phyloP scores from a whole-genome alignment of 73 alveolate species.

The Tetrahymena thermophila region DNA sequence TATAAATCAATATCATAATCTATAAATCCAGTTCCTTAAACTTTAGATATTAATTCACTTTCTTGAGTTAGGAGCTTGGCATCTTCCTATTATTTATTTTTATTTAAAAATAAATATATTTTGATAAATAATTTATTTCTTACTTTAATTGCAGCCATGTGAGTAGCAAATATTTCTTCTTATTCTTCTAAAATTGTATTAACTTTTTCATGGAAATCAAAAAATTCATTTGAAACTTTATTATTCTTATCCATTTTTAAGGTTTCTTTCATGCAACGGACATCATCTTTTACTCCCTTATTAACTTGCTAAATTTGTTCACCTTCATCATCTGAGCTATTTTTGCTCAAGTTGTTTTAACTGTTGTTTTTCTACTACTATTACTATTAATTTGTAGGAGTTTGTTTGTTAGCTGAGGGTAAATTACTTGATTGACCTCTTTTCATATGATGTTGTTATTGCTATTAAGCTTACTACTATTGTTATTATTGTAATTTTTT shows the following conservation, averaged over 20 bases:
- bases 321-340: conserved; percentile 46
- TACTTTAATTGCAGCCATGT: conserved; percentile 81
- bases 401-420: conserved; percentile 21
- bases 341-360: conserved; percentile 35
- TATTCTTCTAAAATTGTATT: conserved; percentile 81
- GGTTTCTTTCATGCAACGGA: conserved; percentile 56
- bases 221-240: conserved; percentile 52
- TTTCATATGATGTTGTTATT: conserved; percentile 41
- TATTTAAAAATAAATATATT: not conserved
- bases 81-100: conserved; percentile 54
- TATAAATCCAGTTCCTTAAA: conserved; percentile 72
- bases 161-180: conserved; percentile 80
- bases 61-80: conserved; percentile 91
- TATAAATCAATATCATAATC: conserved; percentile 87
- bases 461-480: conserved; percentile 11
- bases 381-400: conserved; percentile 33
- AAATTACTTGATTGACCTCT: conserved; percentile 42
- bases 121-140: not conserved
- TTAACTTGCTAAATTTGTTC: conserved; percentile 36
- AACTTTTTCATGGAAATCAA: conserved; percentile 83
- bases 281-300: conserved; percentile 65
- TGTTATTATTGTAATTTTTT: conserved; percentile 30
- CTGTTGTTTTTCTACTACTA: conserved; percentile 49
- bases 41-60: conserved; percentile 81
- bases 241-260: conserved; percentile 52